These are phyloP conservation scores for Phaeophleospora eucalypticola DNA, from an alignment of 2,329 filamentous ascomycete genomes.

Conservation along the genomic window DNA sequence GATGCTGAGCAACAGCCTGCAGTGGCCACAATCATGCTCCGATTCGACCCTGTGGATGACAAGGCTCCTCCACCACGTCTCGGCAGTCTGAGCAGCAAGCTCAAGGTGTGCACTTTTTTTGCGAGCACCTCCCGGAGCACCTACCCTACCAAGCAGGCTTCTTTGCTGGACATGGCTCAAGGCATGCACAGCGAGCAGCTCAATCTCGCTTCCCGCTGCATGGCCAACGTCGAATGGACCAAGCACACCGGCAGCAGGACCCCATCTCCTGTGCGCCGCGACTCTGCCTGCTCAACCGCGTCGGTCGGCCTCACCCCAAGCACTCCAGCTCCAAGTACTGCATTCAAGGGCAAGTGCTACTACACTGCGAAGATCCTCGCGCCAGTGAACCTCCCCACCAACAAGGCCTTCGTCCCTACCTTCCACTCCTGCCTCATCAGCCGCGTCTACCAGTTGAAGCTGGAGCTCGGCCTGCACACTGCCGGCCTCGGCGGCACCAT, in stretches of 20 bases:
- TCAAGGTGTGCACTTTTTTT: slow-evolving; percentile 58
- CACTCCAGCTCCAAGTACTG: slow-evolving; percentile 35
- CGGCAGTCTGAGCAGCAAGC: slow-evolving; percentile 49
- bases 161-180: slow-evolving; percentile 45
- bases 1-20: slow-evolving; percentile 47
- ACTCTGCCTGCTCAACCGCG: slow-evolving; percentile 36
- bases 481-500: slow-evolving; percentile 42
- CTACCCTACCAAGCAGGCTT: slow-evolving; percentile 44
- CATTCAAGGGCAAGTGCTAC: slow-evolving; percentile 47
- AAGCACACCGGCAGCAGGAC: slow-evolving; percentile 29
- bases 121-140: slow-evolving; percentile 48
- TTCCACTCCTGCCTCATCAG: slow-evolving; percentile 66
- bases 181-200: slow-evolving; percentile 53
- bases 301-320: slow-evolving; percentile 28
- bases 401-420: slow-evolving; percentile 61
- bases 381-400: slow-evolving; percentile 56
- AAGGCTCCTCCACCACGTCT: slow-evolving; percentile 51
- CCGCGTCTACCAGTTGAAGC: slow-evolving; percentile 59
- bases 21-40: slow-evolving; percentile 53
- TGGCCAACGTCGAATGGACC: slow-evolving; percentile 56
- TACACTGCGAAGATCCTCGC: slow-evolving; percentile 62
- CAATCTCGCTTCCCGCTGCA: slow-evolving; percentile 51
- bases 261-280: slow-evolving; percentile 32
- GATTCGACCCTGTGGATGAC: slow-evolving; percentile 56
- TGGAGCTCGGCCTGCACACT: slow-evolving; percentile 54